A percentile compares a stretch with the other conserved stretches of the same genome.
Conservation (phyloP, 176 grass and related monocot species). For the Eleusine indica region DNA sequence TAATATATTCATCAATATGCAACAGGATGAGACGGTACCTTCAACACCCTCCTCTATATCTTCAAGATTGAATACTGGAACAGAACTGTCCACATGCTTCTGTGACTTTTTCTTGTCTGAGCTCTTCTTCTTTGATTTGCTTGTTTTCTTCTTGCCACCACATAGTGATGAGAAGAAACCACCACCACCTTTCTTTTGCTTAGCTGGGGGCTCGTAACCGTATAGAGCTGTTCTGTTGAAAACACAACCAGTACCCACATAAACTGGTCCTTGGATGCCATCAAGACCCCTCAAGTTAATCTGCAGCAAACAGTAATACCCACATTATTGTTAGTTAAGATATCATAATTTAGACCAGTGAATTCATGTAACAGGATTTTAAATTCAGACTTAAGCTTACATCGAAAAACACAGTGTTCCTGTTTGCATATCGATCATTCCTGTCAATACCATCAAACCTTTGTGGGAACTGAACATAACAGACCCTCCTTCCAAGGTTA, state of each 20-base stretch:
- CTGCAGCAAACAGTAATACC: slow-evolving; percentile 47
- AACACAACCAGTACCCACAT: slow-evolving; percentile 99
- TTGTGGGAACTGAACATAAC: slow-evolving; percentile 98
- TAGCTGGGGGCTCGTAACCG: slow-evolving; percentile 98
- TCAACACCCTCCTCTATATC: slow-evolving; percentile 99
- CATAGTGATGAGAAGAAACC: slow-evolving; percentile 81
- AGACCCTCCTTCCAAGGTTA: slow-evolving; percentile 93
- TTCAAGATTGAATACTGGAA: slow-evolving; percentile 98
- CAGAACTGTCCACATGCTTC: slow-evolving; percentile 91
- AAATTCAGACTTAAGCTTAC: slow-evolving; percentile 55
- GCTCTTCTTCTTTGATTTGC: slow-evolving; percentile 90
- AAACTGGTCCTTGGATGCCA: slow-evolving; percentile 99
- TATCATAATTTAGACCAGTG: slow-evolving; percentile 29
- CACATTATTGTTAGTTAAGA: slow-evolving; percentile 8
- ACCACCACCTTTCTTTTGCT: slow-evolving; percentile 65
- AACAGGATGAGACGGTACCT: slow-evolving; percentile 62
- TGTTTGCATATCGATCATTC: slow-evolving; percentile 98
- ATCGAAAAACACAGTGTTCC: slow-evolving; percentile 99
- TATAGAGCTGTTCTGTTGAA: slow-evolving; percentile 99
- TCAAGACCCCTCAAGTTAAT: slow-evolving; percentile 99
- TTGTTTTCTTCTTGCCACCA: slow-evolving; percentile 79
- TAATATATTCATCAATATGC: slow-evolving; percentile 1
- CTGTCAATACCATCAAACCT: slow-evolving; percentile 98
- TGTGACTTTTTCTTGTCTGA: slow-evolving; percentile 96
- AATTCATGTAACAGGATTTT: not conserved